Evolutionary conservation across 2,329 filamentous ascomycete genomes (phyloP).

Genomic region (Dactylonectria estremocensis): DNA sequence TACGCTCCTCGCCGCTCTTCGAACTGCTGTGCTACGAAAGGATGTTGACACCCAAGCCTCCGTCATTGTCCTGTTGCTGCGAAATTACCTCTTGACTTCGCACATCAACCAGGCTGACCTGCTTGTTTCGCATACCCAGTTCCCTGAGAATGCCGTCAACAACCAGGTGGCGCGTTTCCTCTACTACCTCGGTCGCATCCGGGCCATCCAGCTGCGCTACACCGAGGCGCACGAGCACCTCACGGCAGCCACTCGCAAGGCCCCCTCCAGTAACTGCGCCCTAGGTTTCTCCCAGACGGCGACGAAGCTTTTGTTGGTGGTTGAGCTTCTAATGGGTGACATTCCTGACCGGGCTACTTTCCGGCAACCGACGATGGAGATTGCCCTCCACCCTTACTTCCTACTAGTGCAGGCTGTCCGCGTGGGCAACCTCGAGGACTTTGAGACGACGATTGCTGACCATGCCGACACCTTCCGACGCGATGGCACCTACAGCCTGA

Average conservation of each 20-base stretch:
- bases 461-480: slow-evolving; percentile 89
- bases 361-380: slow-evolving; percentile 89
- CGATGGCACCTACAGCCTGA: slow-evolving; percentile 95
- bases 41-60: slow-evolving; percentile 98
- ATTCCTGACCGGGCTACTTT: slow-evolving; percentile 97
- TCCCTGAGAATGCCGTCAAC: slow-evolving; percentile 94
- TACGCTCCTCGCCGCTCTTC: slow-evolving; percentile 86
- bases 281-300: slow-evolving; percentile 96
- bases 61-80: slow-evolving; percentile 93
- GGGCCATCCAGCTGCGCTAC: slow-evolving; percentile 96
- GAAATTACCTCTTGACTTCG: slow-evolving; percentile 95
- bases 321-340: slow-evolving; percentile 98
- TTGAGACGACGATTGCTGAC: slow-evolving; percentile 87
- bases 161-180: slow-evolving; percentile 98
- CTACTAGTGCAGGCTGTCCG: slow-evolving; percentile 94
- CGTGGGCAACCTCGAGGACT: slow-evolving; percentile 95
- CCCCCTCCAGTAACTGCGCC: slow-evolving; percentile 89
- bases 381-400: slow-evolving; percentile 92
- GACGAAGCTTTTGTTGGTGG: slow-evolving; percentile 95
- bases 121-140: slow-evolving; percentile 94
- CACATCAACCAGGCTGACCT: slow-evolving; percentile 98
- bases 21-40: slow-evolving; percentile 96
- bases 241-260: slow-evolving; percentile 93
- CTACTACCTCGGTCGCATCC: slow-evolving; percentile 97
- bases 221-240: slow-evolving; percentile 97